A percentile compares a stretch with the other conserved stretches of the same genome.
phyloP scores from a whole-genome alignment of 1,284 basidiomycete genomes.

The Ganoderma sinense region DNA sequence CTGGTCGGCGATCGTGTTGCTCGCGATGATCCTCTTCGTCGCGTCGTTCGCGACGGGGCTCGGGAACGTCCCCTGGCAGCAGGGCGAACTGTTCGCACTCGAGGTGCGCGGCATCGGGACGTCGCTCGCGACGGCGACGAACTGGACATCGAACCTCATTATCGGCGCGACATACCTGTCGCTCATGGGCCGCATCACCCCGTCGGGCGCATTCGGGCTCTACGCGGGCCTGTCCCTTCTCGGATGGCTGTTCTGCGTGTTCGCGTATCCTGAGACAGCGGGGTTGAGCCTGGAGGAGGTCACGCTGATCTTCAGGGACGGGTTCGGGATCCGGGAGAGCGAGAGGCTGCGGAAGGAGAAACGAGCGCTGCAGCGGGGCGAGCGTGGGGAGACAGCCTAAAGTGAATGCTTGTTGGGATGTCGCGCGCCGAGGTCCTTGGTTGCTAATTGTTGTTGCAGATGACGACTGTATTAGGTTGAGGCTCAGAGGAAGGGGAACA shows the following conservation, averaged over 20 bases:
- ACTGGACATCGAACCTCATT: conserved; percentile 84
- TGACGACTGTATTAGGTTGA: too few species aligned
- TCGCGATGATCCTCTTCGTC: conserved; percentile 85
- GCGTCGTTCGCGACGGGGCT: conserved; percentile 83
- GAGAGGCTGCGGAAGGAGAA: conserved; percentile 53
- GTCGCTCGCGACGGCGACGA: conserved; percentile 80
- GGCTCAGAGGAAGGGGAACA: too few species aligned
- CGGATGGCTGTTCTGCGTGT: conserved; percentile 74
- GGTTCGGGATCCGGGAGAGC: conserved; percentile 67
- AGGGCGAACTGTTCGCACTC: conserved; percentile 83
- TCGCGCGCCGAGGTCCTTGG: background rate
- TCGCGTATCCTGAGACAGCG: conserved; percentile 81
- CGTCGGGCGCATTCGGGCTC: conserved; percentile 82
- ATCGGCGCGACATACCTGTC: conserved; percentile 84
- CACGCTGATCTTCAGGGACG: conserved; percentile 60
- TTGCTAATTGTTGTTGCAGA: background rate
- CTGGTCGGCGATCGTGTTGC: conserved; percentile 74
- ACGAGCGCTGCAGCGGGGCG: conserved; percentile 37
- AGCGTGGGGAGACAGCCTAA: conserved; percentile 1
- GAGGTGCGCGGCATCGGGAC: conserved; percentile 87
- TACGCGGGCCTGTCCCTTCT: conserved; percentile 80
- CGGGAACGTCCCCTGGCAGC: conserved; percentile 88
- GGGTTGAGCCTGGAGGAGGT: conserved; percentile 84
- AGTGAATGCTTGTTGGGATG: background rate
- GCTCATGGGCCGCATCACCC: conserved; percentile 79